These are phyloP conservation scores for Hanseniaspora mollemarum DNA, from an alignment of 805 yeast genomes.

Conservation along the genomic window DNA sequence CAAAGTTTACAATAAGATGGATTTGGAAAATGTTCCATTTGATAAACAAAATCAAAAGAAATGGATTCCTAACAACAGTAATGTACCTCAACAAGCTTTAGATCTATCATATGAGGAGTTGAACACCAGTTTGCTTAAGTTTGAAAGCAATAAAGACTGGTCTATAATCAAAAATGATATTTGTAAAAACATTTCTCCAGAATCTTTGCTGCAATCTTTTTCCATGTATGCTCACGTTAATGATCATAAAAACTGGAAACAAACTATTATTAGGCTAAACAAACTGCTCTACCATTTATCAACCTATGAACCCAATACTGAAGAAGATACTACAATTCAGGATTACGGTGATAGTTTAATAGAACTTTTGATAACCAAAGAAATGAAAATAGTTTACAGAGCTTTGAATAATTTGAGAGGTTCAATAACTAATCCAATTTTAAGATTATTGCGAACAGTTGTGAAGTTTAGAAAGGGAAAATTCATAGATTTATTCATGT, in stretches of 20 bases:
- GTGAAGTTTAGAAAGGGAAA: constrained; percentile 40
- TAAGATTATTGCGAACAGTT: constrained; percentile 46
- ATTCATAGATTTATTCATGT: constrained; percentile 46
- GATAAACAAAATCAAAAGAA: constrained; percentile 10
- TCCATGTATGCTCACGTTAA: constrained; percentile 37
- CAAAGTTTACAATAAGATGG: neutral
- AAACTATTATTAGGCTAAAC: constrained; percentile 34
- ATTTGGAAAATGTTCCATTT: constrained; percentile 13
- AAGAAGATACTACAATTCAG: constrained; percentile 8
- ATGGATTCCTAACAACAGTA: constrained; percentile 11
- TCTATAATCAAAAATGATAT: constrained; percentile 23
- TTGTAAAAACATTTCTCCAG: constrained; percentile 29
- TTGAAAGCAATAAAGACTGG: constrained; percentile 22
- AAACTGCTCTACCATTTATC: constrained; percentile 24
- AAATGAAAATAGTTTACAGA: constrained; percentile 55
- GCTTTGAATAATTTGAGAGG: constrained; percentile 50
- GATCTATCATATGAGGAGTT: constrained; percentile 25
- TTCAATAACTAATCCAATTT: constrained; percentile 46
- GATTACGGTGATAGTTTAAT: constrained; percentile 23
- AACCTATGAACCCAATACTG: constrained; percentile 19
- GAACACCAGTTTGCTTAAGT: constrained; percentile 20
- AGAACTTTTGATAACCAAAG: constrained; percentile 42
- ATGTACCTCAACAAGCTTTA: constrained; percentile 23
- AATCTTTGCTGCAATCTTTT: constrained; percentile 38
- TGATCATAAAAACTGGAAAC: constrained; percentile 43